Evolutionary conservation across 805 yeast species (phyloP), one percentile per base, ranked within the genome.

Genomic region (Suhomyces faveliae): DNA sequence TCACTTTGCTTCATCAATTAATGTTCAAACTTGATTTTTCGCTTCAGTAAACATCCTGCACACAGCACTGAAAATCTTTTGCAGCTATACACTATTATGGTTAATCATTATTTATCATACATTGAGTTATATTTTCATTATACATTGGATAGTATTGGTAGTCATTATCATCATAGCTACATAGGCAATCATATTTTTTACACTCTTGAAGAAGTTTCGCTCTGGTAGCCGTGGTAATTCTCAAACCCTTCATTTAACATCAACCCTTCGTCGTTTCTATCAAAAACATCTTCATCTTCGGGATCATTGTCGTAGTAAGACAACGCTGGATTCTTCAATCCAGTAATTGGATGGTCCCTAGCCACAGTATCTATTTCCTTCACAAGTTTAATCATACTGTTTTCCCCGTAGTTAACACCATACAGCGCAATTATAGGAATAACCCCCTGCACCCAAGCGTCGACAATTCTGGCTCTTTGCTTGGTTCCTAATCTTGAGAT

Each of bases 401-500:
- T 74, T 52, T 87, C 92, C 19, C 95, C 95, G 52, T 78, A 78
- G 58, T 84, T 84, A 5, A 85, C 73, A 5, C 77, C 78, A 47
- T 70, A 73, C 55, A 57, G 65, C 1, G 74, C 76, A 20, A 62
- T 58, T 11, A 71, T 62, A 4, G 78, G 77, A 38, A 73, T 59
- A 22, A 73, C 68, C 4, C 77, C 77, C 50, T 71, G 76, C 3
- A 71, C 77, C 77, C 77, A 73, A 3, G 77, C 77, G 53, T 73
- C 77, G 11, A 91, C 72, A 17, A 89, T 77, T 45, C 79, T 75
- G 2, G 85, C 84, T 47, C 98, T 74, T 67, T 89, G 96, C 53
- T 84, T 84, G 35, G 84, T 81, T 1, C 85, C 89, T 50, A 90
- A 64, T 54, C 95, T 67, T 22, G 94, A 86, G 42, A 79, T 70